Percentiles rank a stretch among this genome's conserved stretches.
Evolutionary conservation across 345 rosid species (phyloP).

Genomic region (Erucastrum elatum): DNA sequence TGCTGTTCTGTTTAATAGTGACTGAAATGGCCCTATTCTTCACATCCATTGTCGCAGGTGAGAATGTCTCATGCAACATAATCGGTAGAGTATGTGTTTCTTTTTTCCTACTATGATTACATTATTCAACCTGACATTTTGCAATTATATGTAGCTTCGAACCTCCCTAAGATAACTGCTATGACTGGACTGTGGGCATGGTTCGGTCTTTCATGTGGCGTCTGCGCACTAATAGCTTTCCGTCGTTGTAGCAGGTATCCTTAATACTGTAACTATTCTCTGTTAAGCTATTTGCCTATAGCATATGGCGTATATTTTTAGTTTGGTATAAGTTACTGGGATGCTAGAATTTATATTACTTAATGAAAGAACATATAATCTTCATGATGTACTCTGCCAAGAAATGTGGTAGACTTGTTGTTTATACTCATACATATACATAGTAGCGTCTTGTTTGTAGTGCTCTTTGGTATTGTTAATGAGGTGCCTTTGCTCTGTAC

Average conservation of each 20-base stretch:
- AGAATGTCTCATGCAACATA: constrained; percentile 25
- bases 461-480: constrained; percentile 7
- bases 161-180: constrained; percentile 84
- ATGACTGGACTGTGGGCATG: constrained; percentile 85
- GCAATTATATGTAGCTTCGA: constrained; percentile 54
- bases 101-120: neutral
- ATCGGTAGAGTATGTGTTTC: neutral
- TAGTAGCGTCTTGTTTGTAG: neutral
- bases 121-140: constrained; percentile 26
- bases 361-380: neutral
- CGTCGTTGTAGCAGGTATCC: constrained; percentile 77
- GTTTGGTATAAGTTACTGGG: neutral
- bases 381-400: neutral
- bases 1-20: constrained; percentile 57
- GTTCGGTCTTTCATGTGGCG: constrained; percentile 62
- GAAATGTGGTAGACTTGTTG: constrained; percentile 19
- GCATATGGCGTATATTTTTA: neutral
- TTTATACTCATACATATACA: neutral
- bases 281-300: constrained; percentile 2
- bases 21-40: constrained; percentile 57
- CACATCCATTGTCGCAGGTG: constrained; percentile 74
- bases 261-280: constrained; percentile 6
- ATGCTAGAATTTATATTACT: neutral
- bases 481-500: constrained; percentile 40
- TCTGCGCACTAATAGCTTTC: constrained; percentile 61